A percentile compares a stretch with the other conserved stretches of the same genome.
Evolutionary conservation across 768 basidiomycete species (phyloP).

Genomic region (Hygrophoropsis aurantiaca): DNA sequence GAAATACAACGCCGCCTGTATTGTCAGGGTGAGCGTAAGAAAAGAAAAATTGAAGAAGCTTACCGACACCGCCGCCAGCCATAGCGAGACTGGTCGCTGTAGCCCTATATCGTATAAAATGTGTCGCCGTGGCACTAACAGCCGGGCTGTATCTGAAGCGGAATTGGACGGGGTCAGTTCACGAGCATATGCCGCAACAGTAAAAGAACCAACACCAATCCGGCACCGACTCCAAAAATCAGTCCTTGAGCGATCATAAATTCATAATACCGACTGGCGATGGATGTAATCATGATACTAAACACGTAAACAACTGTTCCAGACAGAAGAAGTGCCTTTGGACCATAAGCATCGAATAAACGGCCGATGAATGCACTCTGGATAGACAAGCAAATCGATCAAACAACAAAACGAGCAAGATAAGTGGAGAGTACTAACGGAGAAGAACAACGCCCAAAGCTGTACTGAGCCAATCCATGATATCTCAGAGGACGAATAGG

Average conservation of each 20-base stretch:
- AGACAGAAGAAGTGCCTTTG: constrained; percentile 44
- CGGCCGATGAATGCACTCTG: constrained; percentile 57
- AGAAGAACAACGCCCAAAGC: constrained; percentile 61
- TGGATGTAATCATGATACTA: constrained; percentile 53
- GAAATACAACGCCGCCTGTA: constrained; percentile 58
- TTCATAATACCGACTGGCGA: constrained; percentile 53
- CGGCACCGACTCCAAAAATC: constrained; percentile 57
- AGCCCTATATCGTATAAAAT: constrained; percentile 56
- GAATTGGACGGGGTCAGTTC: constrained; percentile 3
- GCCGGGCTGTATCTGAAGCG: constrained; percentile 56
- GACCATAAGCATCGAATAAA: constrained; percentile 55
- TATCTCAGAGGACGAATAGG: constrained; percentile 50
- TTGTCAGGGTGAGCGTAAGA: neutral
- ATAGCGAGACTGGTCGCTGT: constrained; percentile 65
- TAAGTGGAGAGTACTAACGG: constrained; percentile 36
- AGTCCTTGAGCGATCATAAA: constrained; percentile 56
- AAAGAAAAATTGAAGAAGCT: constrained; percentile 8
- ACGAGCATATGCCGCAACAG: neutral
- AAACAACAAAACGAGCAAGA: neutral
- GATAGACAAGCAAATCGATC: neutral
- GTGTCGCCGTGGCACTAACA: constrained; percentile 56
- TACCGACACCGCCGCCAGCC: constrained; percentile 58
- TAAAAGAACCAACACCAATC: constrained; percentile 48
- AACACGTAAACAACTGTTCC: constrained; percentile 47
- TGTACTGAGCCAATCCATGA: constrained; percentile 65